A percentile compares a stretch with the other conserved stretches of the same genome.
Evolutionary conservation across 2,329 filamentous ascomycete species (phyloP).

Genomic region (Aspergillus puulaauensis): DNA sequence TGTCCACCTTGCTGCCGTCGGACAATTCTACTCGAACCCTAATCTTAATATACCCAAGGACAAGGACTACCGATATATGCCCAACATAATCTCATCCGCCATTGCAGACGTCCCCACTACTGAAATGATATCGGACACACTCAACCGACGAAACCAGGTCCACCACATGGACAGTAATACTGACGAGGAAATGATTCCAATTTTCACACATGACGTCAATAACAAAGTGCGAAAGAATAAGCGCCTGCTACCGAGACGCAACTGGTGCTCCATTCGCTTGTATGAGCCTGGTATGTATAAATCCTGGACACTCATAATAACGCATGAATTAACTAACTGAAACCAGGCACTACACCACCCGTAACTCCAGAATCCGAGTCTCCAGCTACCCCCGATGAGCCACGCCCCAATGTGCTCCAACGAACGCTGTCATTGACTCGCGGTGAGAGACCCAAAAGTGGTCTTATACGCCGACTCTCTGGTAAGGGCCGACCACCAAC

Average conservation of each 20-base stretch:
- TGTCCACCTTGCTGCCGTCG: constrained; percentile 87
- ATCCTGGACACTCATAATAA: too few relatives aligned
- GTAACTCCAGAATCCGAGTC: constrained; percentile 58
- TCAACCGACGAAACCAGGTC: constrained; percentile 87
- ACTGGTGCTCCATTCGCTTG: constrained; percentile 90
- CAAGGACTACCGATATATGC: constrained; percentile 93
- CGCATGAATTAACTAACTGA: not conserved
- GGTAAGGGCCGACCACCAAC: constrained; percentile 43
- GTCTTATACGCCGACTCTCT: constrained; percentile 50
- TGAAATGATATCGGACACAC: constrained; percentile 81
- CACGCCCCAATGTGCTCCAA: constrained; percentile 44
- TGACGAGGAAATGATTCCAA: constrained; percentile 92
- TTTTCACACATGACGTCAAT: constrained; percentile 87
- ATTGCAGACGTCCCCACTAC: constrained; percentile 92
- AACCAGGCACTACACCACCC: constrained; percentile 72
- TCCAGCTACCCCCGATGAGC: constrained; percentile 28
- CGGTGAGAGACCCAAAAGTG: constrained; percentile 48
- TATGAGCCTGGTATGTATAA: constrained; percentile 68
- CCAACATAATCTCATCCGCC: constrained; percentile 88
- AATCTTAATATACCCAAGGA: constrained; percentile 81
- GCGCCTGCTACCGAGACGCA: constrained; percentile 80
- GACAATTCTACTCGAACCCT: constrained; percentile 92
- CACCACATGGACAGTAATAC: constrained; percentile 69
- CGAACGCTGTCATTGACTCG: constrained; percentile 63
- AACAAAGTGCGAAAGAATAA: constrained; percentile 90